Evolutionary conservation across 176 grass and related monocot genomes (phyloP), one percentile per base, ranked within the genome.

Genomic region (Areca catechu): DNA sequence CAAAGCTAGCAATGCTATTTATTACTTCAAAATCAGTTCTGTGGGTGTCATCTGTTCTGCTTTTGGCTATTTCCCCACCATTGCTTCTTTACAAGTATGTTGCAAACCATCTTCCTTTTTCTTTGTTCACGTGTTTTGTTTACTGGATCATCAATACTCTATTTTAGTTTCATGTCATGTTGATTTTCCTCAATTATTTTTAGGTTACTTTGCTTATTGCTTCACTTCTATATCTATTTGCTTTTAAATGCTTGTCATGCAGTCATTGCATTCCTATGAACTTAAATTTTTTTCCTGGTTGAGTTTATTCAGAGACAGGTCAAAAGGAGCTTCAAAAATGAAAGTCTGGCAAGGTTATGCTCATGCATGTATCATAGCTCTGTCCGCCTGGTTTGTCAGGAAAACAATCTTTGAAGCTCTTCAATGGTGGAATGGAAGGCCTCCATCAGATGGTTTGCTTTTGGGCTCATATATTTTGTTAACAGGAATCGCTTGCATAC

Each of bases 401-500:
- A 87, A 98, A 82, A 89, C 93, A 66, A 91, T 98, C 59, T 98
- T 98, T 19, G 83, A 98, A 89, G 88, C 84, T 80, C 77, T 98
- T 61, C 87, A 92, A 61, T 98, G 87, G 87, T 87, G 88, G 81
- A 87, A 85, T 68, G 93, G 93, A 77, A 88, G 79, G 64, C 73
- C 93, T 73, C 93, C 93, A 79, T 85, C 79, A 68, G 87, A 98
- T 82, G 82, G 93, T 54, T 60, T 98, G 49, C 79, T 98, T 75
- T 71, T 98, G 71, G 93, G 93, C 48, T 88, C 84, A 48, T 90
- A 82, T 69, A 86, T 92, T 83, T 62, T 98, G 7, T 72, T 98
- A 61, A 72, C 75, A 66, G 88, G 84, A 54, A 34, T 80, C 50
- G 88, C 88, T 73, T 98, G 88, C 60, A 82, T 92, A 62, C 88